Conservation (phyloP, 1,284 basidiomycete species). For the Rhodotorula mucilaginosa region DNA sequence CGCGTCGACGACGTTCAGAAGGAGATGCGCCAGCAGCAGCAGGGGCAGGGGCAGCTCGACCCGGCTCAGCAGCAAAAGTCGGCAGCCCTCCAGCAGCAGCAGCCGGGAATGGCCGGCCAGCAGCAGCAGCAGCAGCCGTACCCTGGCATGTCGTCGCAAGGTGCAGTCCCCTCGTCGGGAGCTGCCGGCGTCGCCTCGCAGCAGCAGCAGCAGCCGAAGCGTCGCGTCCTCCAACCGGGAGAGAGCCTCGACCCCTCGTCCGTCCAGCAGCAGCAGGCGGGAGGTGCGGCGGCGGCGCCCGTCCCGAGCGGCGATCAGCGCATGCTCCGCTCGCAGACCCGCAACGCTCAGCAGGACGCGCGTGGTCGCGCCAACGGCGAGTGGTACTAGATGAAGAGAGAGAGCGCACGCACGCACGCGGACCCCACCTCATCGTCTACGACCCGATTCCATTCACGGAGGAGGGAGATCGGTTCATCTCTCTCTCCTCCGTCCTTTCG, state of each 20-base stretch:
- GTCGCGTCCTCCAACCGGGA: conserved; percentile 36
- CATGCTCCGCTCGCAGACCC: conserved; percentile 40
- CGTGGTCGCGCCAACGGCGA: conserved; percentile 34
- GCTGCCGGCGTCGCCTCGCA: conserved; percentile 6
- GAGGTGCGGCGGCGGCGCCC: conserved; percentile 5
- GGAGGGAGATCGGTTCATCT: too few species aligned
- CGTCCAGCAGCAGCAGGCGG: conserved; percentile 5
- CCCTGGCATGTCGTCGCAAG: not conserved
- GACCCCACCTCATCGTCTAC: too few species aligned
- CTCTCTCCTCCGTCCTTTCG: too few species aligned
- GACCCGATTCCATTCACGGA: too few species aligned
- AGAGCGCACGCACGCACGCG: too few species aligned
- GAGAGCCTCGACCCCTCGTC: conserved; percentile 10
- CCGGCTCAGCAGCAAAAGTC: not conserved
- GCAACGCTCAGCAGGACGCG: conserved; percentile 27
- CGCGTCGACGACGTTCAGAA: conserved; percentile 41
- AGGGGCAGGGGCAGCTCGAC: conserved; percentile 11
- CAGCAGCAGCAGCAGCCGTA: conserved; percentile 2
- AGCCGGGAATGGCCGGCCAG: conserved; percentile 2
- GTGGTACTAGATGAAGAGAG: conserved; percentile 32
- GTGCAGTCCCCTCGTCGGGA: not conserved
- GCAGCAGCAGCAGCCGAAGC: conserved; percentile 18
- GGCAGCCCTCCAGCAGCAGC: conserved; percentile 16
- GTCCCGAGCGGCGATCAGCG: conserved; percentile 29
- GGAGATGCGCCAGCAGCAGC: conserved; percentile 13